Percentiles rank a stretch among this genome's conserved stretches.
Evolutionary conservation across 495 filamentous ascomycete species (phyloP).

Genomic region (Xanthoparmelia taractica): DNA sequence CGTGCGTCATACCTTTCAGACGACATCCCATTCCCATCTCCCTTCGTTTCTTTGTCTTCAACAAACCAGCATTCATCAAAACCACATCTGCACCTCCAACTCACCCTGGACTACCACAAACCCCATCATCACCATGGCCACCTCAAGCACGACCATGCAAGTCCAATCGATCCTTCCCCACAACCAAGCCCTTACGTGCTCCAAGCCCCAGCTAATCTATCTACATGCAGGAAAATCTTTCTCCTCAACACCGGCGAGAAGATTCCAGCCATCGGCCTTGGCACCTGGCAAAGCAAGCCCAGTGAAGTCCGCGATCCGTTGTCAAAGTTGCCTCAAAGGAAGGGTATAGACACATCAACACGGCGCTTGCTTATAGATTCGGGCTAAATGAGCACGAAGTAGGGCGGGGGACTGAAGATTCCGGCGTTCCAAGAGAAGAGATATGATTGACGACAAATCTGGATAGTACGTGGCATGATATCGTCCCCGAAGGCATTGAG

Average conservation of each 20-base stretch:
- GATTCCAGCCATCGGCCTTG: constrained; percentile 70
- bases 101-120: background rate
- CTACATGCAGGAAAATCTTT: constrained; percentile 4
- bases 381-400: constrained; percentile 81
- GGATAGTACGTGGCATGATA: constrained; percentile 49
- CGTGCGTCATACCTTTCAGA: background rate
- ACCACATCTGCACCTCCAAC: background rate
- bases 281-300: constrained; percentile 69
- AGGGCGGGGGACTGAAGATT: constrained; percentile 69
- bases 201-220: background rate
- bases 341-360: constrained; percentile 68
- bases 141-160: constrained; percentile 1
- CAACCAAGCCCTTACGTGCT: background rate
- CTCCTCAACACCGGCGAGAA: constrained; percentile 12
- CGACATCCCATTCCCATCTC: background rate
- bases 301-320: constrained; percentile 58
- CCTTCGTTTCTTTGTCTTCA: background rate
- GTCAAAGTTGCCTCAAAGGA: constrained; percentile 67
- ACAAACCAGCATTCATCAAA: background rate
- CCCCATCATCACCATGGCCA: background rate
- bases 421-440: constrained; percentile 69
- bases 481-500: constrained; percentile 8
- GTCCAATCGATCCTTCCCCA: background rate
- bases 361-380: constrained; percentile 75
- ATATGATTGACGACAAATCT: constrained; percentile 89